Conservation (phyloP, 345 rosid species). For the Murraya paniculata region DNA sequence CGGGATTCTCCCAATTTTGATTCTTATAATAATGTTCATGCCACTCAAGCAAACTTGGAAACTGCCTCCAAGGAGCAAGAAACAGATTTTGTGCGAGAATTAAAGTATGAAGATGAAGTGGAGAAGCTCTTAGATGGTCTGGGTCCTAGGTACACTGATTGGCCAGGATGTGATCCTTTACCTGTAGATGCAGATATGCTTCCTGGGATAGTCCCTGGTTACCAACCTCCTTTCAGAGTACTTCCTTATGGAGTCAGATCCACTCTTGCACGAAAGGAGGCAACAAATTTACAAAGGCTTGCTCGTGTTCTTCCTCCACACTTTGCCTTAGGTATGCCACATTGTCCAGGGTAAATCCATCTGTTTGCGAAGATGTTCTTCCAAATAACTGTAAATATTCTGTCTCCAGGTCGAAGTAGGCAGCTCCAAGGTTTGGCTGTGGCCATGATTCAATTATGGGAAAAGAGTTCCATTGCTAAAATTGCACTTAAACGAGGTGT, state of each 20-base stretch:
- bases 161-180: constrained; percentile 79
- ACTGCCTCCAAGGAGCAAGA: constrained; percentile 22
- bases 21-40: constrained; percentile 24
- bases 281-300: constrained; percentile 73
- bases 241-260: constrained; percentile 92
- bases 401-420: constrained; percentile 76
- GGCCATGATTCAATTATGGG: constrained; percentile 86
- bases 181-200: constrained; percentile 97
- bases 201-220: constrained; percentile 74
- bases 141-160: constrained; percentile 88
- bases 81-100: constrained; percentile 31
- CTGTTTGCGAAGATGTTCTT: constrained; percentile 9
- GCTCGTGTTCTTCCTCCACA: constrained; percentile 92
- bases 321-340: constrained; percentile 74
- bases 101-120: constrained; percentile 75
- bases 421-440: constrained; percentile 88
- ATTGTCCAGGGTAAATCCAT: background rate
- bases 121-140: constrained; percentile 68
- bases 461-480: constrained; percentile 77
- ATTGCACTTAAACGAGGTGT: constrained; percentile 91
- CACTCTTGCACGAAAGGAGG: constrained; percentile 57
- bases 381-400: constrained; percentile 16
- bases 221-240: constrained; percentile 80
- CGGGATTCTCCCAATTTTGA: constrained; percentile 17
- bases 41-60: constrained; percentile 28